Evolutionary conservation across 441 rosid species (phyloP).

Genomic region (Pelargonium exstipulatum): DNA sequence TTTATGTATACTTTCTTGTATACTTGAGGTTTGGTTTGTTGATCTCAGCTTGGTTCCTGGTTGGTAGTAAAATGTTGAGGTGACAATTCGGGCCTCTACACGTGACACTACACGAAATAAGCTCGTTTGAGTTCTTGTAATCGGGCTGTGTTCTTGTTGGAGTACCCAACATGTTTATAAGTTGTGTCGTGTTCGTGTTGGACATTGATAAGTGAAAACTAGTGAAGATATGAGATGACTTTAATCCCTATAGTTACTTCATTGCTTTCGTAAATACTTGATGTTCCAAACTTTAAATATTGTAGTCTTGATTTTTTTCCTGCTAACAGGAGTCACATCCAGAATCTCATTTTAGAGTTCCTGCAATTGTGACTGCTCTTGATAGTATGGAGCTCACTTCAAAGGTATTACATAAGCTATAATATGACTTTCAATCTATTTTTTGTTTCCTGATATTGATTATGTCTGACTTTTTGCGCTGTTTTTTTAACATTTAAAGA

Average conservation of each 20-base stretch:
- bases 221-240: neutral
- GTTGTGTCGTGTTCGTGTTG: neutral
- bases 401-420: slow-evolving; percentile 37
- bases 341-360: slow-evolving; percentile 89
- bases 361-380: slow-evolving; percentile 77
- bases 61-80: too few species aligned
- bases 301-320: slow-evolving; percentile 13
- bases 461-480: neutral
- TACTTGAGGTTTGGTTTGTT: too few species aligned
- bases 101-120: too few species aligned
- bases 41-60: too few species aligned
- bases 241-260: neutral
- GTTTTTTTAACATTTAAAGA: neutral
- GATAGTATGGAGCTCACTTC: slow-evolving; percentile 65
- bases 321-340: slow-evolving; percentile 77
- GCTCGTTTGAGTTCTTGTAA: too few species aligned
- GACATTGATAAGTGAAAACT: neutral
- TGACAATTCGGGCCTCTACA: too few species aligned
- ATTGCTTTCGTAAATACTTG: neutral
- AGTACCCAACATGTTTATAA: too few species aligned
- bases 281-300: neutral
- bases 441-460: neutral
- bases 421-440: neutral
- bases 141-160: too few species aligned
- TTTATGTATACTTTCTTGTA: too few species aligned